These are phyloP conservation scores for Marvania coccoides DNA, from an alignment of 139 green algal genomes.

Conservation along the genomic window DNA sequence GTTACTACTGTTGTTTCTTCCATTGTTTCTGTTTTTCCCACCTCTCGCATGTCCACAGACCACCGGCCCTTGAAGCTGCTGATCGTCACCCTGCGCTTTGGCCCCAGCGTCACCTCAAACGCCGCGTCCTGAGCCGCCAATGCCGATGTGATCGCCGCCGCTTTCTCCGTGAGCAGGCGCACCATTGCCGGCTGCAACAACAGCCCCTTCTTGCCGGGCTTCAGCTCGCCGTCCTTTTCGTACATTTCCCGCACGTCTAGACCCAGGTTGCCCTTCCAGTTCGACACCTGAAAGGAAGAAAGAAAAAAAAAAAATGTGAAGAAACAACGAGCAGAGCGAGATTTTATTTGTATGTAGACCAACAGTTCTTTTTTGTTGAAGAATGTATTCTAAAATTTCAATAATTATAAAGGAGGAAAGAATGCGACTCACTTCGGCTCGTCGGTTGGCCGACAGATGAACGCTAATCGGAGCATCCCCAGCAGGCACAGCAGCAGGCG, in stretches of 20 bases:
- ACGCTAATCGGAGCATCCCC: neutral
- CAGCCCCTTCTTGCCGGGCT: slow-evolving; percentile 31
- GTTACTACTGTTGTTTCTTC: neutral
- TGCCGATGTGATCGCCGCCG: neutral
- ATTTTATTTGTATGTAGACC: too few relatives aligned
- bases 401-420: too few relatives aligned
- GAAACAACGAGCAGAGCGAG: too few relatives aligned
- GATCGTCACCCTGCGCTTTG: slow-evolving; percentile 18
- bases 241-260: slow-evolving; percentile 48
- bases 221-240: slow-evolving; percentile 30
- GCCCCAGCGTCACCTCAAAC: slow-evolving; percentile 7
- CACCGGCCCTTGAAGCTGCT: slow-evolving; percentile 32
- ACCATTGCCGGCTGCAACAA: neutral
- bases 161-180: neutral
- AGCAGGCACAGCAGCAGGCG: neutral
- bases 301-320: too few relatives aligned
- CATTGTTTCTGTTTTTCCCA: neutral
- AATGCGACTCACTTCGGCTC: neutral
- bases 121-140: neutral
- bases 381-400: too few relatives aligned
- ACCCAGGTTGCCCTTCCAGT: slow-evolving; percentile 16
- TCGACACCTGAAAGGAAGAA: too few relatives aligned
- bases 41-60: slow-evolving; percentile 33
- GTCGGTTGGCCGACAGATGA: neutral
- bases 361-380: too few relatives aligned